Base-by-base conservation (phyloP, 2,329 filamentous ascomycete genomes). In the Alternaria gaisen region DNA sequence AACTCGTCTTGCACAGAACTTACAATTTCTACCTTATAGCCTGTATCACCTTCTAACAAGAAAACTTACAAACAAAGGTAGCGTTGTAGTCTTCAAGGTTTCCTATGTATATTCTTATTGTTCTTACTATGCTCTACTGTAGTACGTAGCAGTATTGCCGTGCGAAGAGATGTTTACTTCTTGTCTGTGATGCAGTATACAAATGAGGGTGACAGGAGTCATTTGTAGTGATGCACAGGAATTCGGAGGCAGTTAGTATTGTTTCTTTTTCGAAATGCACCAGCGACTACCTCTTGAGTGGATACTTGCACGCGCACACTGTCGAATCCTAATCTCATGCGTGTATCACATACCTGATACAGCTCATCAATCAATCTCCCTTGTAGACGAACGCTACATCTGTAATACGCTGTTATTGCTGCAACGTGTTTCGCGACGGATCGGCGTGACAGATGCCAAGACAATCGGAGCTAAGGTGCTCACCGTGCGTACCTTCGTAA, bases 401-500 rank as follows among this genome's bases (percentile, higher is more conserved):
- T 40, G 8, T 12, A 41, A 24, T 16, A 24, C 6, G 11, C 12
- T 16, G 0, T 22, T 8, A 5, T 24, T 14, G 5, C 10, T 41
- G 32, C 14, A 6, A 36, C 32, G 46, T 24, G 32, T 22, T 50
- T 18, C 52, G 57, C 57, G 46, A 51, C 38, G 30, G 57, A 60
- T 60, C 53, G 57, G 57, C 57, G 54, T 51, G 41, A 38, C 41
- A 36, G 32, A 28, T 44, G 57, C 57, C 57, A 60, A 60, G 57
- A 51, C 54, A 54, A 52, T 28, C 53, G 53, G 57, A 56, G 57
- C 57, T 60, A 60, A 51, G 57, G 54, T 44, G 26, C 53, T 58
- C 56, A 54, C 54, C 50, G 62, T 70, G 69, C 70, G 63, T 70
- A 64, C 56, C 54, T 71, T 74, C 73, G 73, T 76, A 72, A 75